These are phyloP conservation scores for Populus trichocarpa DNA, from an alignment of 441 rosid species.

Conservation along the genomic window DNA sequence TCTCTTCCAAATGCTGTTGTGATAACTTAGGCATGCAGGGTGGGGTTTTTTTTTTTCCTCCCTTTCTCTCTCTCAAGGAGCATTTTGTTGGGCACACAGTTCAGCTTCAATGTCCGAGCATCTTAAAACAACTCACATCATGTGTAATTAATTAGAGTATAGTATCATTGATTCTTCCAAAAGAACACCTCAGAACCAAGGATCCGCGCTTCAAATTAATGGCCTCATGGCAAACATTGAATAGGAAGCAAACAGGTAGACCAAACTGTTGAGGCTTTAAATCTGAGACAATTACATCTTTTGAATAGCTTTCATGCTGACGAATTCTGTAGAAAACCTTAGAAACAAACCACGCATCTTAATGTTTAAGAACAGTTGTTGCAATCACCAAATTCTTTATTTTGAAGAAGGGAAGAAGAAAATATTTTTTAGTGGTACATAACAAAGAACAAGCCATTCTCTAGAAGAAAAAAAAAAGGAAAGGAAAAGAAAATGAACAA, in stretches of 20 bases:
- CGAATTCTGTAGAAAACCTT: not conserved
- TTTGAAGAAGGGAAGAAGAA: not conserved
- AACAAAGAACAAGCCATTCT: not conserved
- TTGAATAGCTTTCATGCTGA: not conserved
- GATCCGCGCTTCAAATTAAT: not conserved
- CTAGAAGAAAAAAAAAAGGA: not conserved
- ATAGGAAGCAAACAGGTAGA: not conserved
- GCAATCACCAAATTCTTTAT: not conserved
- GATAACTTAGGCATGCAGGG: too few relatives aligned
- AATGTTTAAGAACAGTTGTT: not conserved
- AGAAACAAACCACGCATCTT: not conserved
- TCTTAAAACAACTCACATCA: not conserved
- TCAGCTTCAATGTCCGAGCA: not conserved
- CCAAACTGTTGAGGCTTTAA: too few relatives aligned
- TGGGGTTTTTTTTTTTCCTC: too few relatives aligned
- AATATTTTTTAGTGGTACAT: not conserved
- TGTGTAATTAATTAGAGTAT: too few relatives aligned
- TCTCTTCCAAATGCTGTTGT: too few relatives aligned
- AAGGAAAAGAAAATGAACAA: not conserved
- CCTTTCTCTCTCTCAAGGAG: not conserved
- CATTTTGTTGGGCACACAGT: not conserved
- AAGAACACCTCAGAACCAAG: not conserved
- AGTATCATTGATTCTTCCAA: not conserved
- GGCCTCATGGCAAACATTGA: not conserved
- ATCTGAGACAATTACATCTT: not conserved